A percentile compares a stretch with the other conserved stretches of the same genome.
phyloP scores from a whole-genome alignment of 202 grass and related monocot genomes.

The Digitaria exilis region DNA sequence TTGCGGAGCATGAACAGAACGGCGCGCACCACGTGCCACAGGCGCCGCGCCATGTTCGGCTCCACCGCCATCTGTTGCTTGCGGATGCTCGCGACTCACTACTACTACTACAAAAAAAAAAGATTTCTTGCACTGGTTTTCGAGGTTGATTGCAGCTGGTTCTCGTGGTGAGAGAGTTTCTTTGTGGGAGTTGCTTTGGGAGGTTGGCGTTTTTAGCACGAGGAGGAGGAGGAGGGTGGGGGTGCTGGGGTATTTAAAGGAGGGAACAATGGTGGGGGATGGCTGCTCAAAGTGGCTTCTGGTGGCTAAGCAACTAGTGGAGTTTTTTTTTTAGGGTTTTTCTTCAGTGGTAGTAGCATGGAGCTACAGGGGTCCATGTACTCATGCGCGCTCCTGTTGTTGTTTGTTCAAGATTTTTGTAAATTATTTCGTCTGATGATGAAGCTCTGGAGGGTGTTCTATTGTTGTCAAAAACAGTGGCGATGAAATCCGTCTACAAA shows the following conservation, averaged over 20 bases:
- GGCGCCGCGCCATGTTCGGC: constrained; percentile 50
- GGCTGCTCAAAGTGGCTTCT: neutral
- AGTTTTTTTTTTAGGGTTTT: constrained; percentile 28
- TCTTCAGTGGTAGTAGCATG: constrained; percentile 26
- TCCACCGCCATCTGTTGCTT: constrained; percentile 43
- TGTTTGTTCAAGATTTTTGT: neutral
- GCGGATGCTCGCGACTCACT: neutral
- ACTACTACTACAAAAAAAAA: no score
- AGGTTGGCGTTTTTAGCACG: constrained; percentile 36
- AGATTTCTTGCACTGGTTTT: constrained; percentile 7
- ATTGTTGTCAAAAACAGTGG: neutral
- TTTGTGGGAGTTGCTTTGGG: constrained; percentile 1
- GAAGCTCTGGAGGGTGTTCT: neutral
- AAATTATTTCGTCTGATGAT: neutral
- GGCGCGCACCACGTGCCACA: constrained; percentile 71
- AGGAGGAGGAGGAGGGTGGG: constrained; percentile 24
- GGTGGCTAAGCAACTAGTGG: neutral
- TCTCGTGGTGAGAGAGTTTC: neutral
- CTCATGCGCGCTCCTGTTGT: neutral
- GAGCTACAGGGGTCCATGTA: neutral
- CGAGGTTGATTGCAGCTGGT: neutral
- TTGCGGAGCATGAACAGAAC: constrained; percentile 83
- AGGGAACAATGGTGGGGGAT: constrained; percentile 6
- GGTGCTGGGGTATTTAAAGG: constrained; percentile 52
- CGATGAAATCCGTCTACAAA: neutral